These are phyloP conservation scores for Zygoascus bituminiphila DNA, from an alignment of 805 yeast genomes.

Conservation along the genomic window DNA sequence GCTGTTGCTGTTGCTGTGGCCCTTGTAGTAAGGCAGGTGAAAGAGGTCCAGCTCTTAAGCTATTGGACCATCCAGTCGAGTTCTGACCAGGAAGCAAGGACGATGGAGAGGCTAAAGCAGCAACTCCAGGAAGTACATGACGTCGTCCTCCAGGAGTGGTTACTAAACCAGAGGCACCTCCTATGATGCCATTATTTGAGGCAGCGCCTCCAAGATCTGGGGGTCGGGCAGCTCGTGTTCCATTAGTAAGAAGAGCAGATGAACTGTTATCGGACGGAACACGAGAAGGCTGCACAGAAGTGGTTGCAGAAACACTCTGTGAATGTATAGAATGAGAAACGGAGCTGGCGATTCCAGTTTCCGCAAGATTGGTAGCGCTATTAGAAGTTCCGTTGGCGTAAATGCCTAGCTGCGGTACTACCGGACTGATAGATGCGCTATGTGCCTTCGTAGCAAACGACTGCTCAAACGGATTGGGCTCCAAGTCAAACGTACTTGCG, in stretches of 20 bases:
- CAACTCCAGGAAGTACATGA: slow-evolving; percentile 22
- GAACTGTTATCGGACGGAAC: neutral
- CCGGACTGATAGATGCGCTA: neutral
- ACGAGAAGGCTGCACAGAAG: too few species aligned
- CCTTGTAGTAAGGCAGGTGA: slow-evolving; percentile 33
- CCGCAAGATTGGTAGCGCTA: neutral
- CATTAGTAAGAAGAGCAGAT: neutral
- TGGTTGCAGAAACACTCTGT: too few species aligned
- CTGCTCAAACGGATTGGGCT: slow-evolving; percentile 92
- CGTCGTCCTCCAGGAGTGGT: slow-evolving; percentile 22
- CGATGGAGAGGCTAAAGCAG: slow-evolving; percentile 23
- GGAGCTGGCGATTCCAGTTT: neutral
- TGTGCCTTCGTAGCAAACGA: slow-evolving; percentile 64
- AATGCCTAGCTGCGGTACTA: neutral
- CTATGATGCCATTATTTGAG: slow-evolving; percentile 1
- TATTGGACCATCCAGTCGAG: slow-evolving; percentile 17
- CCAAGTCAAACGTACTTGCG: slow-evolving; percentile 48
- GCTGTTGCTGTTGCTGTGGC: slow-evolving; percentile 18
- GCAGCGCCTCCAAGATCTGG: neutral
- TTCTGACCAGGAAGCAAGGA: slow-evolving; percentile 16
- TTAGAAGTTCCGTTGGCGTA: neutral
- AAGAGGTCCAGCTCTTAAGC: slow-evolving; percentile 29
- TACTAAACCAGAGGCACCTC: slow-evolving; percentile 8
- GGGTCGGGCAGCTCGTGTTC: neutral
- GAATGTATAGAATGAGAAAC: too few species aligned